phyloP scores from a whole-genome alignment of 257 asterid genomes.

The Jaltomata sinuosa region DNA sequence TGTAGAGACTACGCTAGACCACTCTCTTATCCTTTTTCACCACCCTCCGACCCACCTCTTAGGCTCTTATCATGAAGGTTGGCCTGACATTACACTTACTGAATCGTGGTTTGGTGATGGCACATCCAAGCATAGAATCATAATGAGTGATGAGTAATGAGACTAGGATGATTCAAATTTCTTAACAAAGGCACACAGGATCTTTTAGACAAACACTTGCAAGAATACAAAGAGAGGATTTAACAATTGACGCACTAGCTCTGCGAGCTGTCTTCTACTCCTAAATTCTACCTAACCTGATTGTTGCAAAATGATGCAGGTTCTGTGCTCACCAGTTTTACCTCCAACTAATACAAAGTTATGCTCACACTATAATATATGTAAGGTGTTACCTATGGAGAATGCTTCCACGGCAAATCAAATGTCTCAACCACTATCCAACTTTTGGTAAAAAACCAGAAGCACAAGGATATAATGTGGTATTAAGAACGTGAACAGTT shows the following conservation, averaged over 20 bases:
- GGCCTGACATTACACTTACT: background rate
- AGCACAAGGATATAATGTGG: background rate
- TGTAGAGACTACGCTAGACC: background rate
- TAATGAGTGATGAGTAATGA: background rate
- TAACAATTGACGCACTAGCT: background rate
- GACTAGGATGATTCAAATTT: background rate
- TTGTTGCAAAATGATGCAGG: background rate
- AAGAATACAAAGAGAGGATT: background rate
- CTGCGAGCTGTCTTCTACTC: background rate
- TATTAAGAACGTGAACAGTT: background rate
- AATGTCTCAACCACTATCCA: background rate
- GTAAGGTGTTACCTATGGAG: background rate
- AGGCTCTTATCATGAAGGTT: background rate
- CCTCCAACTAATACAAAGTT: background rate
- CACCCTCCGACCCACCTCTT: background rate
- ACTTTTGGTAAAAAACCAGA: background rate
- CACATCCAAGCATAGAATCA: background rate
- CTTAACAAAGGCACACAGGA: background rate
- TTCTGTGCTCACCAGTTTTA: background rate
- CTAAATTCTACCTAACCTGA: background rate
- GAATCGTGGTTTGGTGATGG: background rate
- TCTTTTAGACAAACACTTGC: background rate
- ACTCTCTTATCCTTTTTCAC: background rate
- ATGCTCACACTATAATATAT: background rate
- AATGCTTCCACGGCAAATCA: background rate